Evolutionary conservation across 768 basidiomycete genomes (phyloP).

Genomic region (Lactarius hengduanensis): DNA sequence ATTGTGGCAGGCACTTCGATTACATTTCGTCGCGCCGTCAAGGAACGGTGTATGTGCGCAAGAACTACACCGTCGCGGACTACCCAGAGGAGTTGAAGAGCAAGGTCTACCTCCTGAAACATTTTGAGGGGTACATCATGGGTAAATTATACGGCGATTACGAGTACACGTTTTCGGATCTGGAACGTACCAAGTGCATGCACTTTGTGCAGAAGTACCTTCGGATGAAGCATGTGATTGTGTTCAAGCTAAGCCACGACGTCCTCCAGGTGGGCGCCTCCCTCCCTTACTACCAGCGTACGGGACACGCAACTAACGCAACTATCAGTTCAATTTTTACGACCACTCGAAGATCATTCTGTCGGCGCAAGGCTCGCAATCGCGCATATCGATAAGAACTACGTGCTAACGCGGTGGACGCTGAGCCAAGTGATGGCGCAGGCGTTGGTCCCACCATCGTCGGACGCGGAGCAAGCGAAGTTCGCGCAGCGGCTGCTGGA

Average conservation of each 20-base stretch:
- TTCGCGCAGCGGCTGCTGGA: constrained; percentile 64
- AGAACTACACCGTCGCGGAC: constrained; percentile 62
- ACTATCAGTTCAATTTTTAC: constrained; percentile 90
- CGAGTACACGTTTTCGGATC: constrained; percentile 76
- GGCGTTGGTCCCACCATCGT: constrained; percentile 41
- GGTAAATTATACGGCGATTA: constrained; percentile 83
- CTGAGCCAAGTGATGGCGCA: constrained; percentile 68
- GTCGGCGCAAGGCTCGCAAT: constrained; percentile 74
- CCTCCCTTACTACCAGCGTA: constrained; percentile 8
- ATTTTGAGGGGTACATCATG: constrained; percentile 95
- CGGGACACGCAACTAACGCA: constrained; percentile 14
- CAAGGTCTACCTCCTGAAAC: constrained; percentile 90
- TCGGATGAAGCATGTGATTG: constrained; percentile 94
- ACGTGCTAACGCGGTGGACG: constrained; percentile 70
- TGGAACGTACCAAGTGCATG: constrained; percentile 73
- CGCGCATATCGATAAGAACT: constrained; percentile 90
- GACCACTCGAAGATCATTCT: constrained; percentile 96
- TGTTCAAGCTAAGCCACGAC: constrained; percentile 95
- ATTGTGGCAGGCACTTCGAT: constrained; percentile 72
- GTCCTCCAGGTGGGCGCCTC: constrained; percentile 75
- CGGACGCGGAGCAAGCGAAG: constrained; percentile 57
- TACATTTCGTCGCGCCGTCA: constrained; percentile 71
- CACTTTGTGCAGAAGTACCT: constrained; percentile 95
- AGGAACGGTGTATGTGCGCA: constrained; percentile 68
- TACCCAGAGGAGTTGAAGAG: constrained; percentile 83